phyloP scores from a whole-genome alignment of 2,329 filamentous ascomycete species.

The Lecanicillium sp. region DNA sequence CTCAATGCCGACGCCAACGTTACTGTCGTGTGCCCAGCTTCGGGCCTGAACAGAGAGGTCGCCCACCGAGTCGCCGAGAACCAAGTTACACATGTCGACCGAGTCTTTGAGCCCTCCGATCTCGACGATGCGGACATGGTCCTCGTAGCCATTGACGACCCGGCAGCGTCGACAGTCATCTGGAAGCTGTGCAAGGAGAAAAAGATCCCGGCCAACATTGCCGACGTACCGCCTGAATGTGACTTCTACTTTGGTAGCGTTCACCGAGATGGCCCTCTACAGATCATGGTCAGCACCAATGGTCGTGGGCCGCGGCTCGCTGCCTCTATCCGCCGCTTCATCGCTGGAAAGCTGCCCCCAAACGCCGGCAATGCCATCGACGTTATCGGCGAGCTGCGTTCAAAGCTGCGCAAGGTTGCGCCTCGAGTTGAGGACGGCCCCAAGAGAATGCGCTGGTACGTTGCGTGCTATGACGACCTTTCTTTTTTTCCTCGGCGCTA shows the following conservation, averaged over 20 bases:
- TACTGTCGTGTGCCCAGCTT: constrained; percentile 72
- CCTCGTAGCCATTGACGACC: constrained; percentile 87
- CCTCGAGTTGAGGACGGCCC: constrained; percentile 67
- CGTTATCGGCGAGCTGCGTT: constrained; percentile 73
- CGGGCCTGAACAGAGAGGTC: constrained; percentile 84
- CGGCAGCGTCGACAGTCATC: constrained; percentile 79
- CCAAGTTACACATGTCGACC: constrained; percentile 75
- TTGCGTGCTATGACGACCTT: constrained; percentile 20
- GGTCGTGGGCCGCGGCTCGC: constrained; percentile 91
- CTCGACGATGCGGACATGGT: constrained; percentile 82
- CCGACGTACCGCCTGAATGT: constrained; percentile 92
- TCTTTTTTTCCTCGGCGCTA: neutral
- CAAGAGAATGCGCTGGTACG: constrained; percentile 84
- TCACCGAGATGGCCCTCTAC: constrained; percentile 87
- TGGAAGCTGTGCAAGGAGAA: constrained; percentile 89
- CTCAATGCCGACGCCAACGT: constrained; percentile 93
- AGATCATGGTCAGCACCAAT: constrained; percentile 99
- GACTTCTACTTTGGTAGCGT: constrained; percentile 98
- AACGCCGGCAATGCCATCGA: constrained; percentile 83
- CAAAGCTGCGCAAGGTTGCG: constrained; percentile 71
- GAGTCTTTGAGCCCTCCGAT: constrained; percentile 79
- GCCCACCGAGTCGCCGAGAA: constrained; percentile 68
- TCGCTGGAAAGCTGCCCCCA: constrained; percentile 67
- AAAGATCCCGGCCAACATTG: constrained; percentile 86
- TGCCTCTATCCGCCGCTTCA: constrained; percentile 75